phyloP scores from a whole-genome alignment of 148 eudicot species.

The Persicaria tinctoria region DNA sequence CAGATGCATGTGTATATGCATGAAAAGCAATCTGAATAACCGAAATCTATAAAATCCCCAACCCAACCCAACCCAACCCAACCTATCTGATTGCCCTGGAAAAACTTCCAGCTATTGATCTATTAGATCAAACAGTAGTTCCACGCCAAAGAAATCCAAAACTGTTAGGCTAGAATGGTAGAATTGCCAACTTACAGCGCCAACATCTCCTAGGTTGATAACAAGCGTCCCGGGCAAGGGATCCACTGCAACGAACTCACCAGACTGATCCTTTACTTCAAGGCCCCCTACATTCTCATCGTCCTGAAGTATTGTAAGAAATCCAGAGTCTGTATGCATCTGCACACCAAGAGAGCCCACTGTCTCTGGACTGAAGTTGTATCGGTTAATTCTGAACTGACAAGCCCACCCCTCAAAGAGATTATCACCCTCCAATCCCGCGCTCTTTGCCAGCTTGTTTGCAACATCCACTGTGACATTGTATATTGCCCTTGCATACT shows the following conservation, averaged over 20 bases:
- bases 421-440: slow-evolving; percentile 31
- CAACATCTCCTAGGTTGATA: slow-evolving; percentile 65
- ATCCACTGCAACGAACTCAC: slow-evolving; percentile 42
- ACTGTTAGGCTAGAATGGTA: not conserved
- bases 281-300: slow-evolving; percentile 72
- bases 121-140: not conserved
- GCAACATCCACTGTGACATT: slow-evolving; percentile 35
- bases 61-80: not conserved
- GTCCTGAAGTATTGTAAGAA: slow-evolving; percentile 65
- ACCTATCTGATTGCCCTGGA: no score
- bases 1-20: not conserved
- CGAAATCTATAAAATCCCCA: not conserved
- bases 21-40: not conserved
- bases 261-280: slow-evolving; percentile 53
- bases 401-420: slow-evolving; percentile 51
- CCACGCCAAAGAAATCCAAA: not conserved
- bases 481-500: slow-evolving; percentile 47
- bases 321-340: slow-evolving; percentile 71
- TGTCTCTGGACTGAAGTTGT: slow-evolving; percentile 45
- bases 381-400: slow-evolving; percentile 68
- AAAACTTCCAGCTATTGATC: not conserved
- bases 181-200: slow-evolving; percentile 33
- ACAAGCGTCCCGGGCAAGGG: slow-evolving; percentile 55
- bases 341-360: slow-evolving; percentile 56
- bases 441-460: slow-evolving; percentile 31